Evolutionary conservation across 345 rosid species (phyloP).

Genomic region (Citrus trifoliata): DNA sequence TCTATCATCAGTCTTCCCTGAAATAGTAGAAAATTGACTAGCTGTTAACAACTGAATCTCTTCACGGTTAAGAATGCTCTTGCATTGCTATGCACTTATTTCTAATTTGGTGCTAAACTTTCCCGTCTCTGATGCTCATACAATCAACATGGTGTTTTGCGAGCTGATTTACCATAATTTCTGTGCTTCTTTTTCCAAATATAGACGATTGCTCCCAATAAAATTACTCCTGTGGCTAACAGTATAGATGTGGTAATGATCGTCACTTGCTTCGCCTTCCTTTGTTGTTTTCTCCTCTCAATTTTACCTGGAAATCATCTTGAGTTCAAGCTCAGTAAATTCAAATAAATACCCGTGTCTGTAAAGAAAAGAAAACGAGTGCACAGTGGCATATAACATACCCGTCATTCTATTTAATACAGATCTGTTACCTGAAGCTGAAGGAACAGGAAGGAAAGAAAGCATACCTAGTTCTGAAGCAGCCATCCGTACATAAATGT

Average conservation of each 20-base stretch:
- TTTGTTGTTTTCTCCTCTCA: not conserved
- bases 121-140: not conserved
- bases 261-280: not conserved
- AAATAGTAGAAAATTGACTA: not conserved
- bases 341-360: too few relatives aligned
- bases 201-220: conserved; percentile 10
- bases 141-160: not conserved
- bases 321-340: too few relatives aligned
- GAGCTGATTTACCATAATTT: conserved; percentile 3
- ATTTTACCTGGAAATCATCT: not conserved
- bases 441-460: too few relatives aligned
- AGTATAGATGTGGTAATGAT: conserved; percentile 19
- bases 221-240: not conserved
- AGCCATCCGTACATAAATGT: conserved; percentile 14
- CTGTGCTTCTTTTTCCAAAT: conserved; percentile 1
- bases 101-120: not conserved
- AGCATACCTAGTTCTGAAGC: conserved; percentile 13
- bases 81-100: not conserved
- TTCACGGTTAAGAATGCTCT: conserved; percentile 8
- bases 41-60: not conserved
- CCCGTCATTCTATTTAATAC: too few relatives aligned
- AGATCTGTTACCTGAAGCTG: too few relatives aligned
- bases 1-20: not conserved
- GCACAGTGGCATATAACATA: too few relatives aligned
- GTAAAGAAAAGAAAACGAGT: not conserved